Evolutionary conservation across 2,329 filamentous ascomycete species (phyloP), one percentile per base, ranked within the genome.

Genomic region (Apiospora sp.): DNA sequence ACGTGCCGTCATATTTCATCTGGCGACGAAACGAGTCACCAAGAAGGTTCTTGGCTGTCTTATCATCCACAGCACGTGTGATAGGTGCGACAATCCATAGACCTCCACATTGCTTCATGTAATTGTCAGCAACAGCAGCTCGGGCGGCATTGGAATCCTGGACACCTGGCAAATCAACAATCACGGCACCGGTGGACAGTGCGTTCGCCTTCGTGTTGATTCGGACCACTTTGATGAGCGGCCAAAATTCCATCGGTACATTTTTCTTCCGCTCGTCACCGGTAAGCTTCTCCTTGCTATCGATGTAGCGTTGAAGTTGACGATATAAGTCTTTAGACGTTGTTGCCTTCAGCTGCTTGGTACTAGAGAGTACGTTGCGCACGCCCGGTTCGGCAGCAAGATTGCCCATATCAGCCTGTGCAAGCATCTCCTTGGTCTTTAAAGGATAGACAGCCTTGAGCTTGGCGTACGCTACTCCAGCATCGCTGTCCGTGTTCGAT

Each of bases 41-140:
- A 2, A 91, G 83, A 3, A 92, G 80, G 1, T 82, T 85, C 73
- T 89, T 89, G 0, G 90, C 89, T 14, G 87, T 86, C 76, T 91
- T 90, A 74, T 91, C 88, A 75, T 91, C 87, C 0, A 91, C 88
- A 10, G 89, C 89, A 37, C 89, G 84, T 71, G 83, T 90, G 72
- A 91, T 91, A 0, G 89, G 88, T 0, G 89, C 88, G n/a, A 90
- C 87, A 73, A 91, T 88, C 88, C 88, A 92, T 0, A 91, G 78
- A 0, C 86, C 86, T 0, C 41, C 41, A 43, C 90, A 92, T 73
- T 88, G 84, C 76, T 91, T 88, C 80, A 91, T 86, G 75, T 92
- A 92, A 0, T 83, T 83, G 61, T 86, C 84, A 1, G 90, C 89
- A 34, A 92, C 86, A 2, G 88, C 86, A 51, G 87, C 85, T 69